Conservation (phyloP, 1,284 basidiomycete genomes). For the Porogramme epimiltina region DNA sequence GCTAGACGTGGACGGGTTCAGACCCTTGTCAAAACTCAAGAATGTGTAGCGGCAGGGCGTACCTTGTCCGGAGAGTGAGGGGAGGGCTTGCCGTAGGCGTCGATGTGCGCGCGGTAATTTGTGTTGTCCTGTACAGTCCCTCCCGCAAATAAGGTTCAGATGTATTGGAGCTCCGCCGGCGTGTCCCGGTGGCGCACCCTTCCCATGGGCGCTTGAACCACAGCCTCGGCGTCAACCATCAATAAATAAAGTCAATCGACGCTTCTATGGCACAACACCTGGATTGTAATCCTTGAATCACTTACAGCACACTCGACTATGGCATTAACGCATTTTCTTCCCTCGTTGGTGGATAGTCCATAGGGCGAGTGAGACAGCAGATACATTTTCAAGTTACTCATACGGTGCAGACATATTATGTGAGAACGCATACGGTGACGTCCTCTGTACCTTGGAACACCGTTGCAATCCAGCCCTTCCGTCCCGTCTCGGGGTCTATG, state of each 20-base stretch:
- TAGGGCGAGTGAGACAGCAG: too few species aligned
- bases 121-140: conserved; percentile 25
- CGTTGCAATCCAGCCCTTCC: conserved; percentile 8
- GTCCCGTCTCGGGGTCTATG: conserved; percentile 11
- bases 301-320: too few species aligned
- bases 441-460: background rate
- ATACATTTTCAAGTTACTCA: too few species aligned
- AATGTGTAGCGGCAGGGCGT: background rate
- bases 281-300: too few species aligned
- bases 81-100: conserved; percentile 22
- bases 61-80: conserved; percentile 23
- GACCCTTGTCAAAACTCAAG: background rate
- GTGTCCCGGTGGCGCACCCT: background rate
- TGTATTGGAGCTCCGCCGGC: conserved; percentile 8
- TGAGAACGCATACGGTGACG: too few species aligned
- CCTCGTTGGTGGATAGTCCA: too few species aligned
- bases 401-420: too few species aligned
- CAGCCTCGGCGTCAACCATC: too few species aligned
- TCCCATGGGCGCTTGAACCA: too few species aligned
- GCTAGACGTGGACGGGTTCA: background rate
- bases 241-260: too few species aligned
- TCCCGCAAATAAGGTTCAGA: conserved; percentile 16
- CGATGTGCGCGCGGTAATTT: conserved; percentile 20
- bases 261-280: too few species aligned
- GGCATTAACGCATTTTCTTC: too few species aligned